Conservation (phyloP, 441 rosid species). For the Syzygium malaccense region DNA sequence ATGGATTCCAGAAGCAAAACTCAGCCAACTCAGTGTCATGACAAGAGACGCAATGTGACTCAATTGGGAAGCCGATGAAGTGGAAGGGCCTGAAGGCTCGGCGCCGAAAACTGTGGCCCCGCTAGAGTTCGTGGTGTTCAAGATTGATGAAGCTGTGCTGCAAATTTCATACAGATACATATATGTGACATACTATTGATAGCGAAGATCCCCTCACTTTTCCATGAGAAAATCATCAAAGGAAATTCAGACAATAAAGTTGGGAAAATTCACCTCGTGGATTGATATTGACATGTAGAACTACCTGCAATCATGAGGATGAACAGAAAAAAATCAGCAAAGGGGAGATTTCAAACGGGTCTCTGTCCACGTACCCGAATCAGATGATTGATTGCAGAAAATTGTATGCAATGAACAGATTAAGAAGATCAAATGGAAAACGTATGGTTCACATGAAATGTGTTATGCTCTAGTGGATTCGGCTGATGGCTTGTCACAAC, state of each 20-base stretch:
- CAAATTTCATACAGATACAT: constrained; percentile 1
- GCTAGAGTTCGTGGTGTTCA: constrained; percentile 75
- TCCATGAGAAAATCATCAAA: not conserved
- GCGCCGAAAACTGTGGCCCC: constrained; percentile 77
- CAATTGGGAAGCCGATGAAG: constrained; percentile 30
- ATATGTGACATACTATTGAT: not conserved
- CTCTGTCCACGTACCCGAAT: not conserved
- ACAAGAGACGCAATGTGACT: not conserved
- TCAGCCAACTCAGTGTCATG: not conserved
- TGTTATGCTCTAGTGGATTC: not conserved
- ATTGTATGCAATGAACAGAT: not conserved
- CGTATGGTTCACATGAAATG: not conserved
- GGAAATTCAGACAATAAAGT: not conserved
- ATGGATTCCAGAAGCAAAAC: not conserved
- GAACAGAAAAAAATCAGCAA: not conserved
- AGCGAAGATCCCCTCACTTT: not conserved
- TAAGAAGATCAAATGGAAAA: not conserved
- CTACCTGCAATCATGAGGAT: constrained; percentile 41
- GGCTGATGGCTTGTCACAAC: not conserved
- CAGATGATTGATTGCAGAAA: not conserved
- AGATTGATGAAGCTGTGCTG: constrained; percentile 78
- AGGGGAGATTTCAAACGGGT: not conserved
- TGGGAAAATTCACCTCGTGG: constrained; percentile 54
- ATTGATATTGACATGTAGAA: constrained; percentile 65
- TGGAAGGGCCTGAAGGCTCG: constrained; percentile 51